Percentiles rank a stretch among this genome's conserved stretches.
Conservation (phyloP, 2,329 filamentous ascomycete species). For the Epichloe scottii region DNA sequence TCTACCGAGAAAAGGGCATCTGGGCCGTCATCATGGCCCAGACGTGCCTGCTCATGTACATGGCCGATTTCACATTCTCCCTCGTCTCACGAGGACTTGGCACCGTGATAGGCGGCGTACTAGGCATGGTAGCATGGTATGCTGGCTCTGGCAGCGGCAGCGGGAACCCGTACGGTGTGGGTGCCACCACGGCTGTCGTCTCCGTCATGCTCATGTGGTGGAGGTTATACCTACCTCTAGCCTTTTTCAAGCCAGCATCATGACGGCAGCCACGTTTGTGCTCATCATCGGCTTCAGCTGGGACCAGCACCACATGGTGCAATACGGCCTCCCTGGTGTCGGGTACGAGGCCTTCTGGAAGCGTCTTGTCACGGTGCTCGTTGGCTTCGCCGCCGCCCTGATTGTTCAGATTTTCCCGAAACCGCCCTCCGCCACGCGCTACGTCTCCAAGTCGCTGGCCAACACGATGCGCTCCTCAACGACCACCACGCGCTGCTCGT, state of each 20-base stretch:
- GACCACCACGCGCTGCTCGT: conserved; percentile 37
- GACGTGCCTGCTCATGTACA: conserved; percentile 33
- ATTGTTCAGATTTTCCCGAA: conserved; percentile 34
- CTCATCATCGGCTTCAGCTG: conserved; percentile 35
- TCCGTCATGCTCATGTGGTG: conserved; percentile 22
- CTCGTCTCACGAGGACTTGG: conserved; percentile 27
- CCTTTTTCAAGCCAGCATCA: conserved; percentile 18
- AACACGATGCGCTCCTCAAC: conserved; percentile 28
- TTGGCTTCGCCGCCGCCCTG: conserved; percentile 29
- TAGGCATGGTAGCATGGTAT: conserved; percentile 38
- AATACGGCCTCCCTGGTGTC: conserved; percentile 32
- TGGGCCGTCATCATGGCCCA: conserved; percentile 41
- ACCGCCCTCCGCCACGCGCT: conserved; percentile 31
- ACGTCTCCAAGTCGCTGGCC: conserved; percentile 32
- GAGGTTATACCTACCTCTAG: conserved; percentile 20
- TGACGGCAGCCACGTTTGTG: conserved; percentile 25
- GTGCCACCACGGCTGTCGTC: conserved; percentile 29
- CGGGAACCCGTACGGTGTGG: conserved; percentile 38
- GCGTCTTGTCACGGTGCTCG: conserved; percentile 28
- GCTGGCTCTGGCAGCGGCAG: conserved; percentile 33
- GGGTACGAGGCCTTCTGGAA: conserved; percentile 38
- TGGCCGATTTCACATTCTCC: conserved; percentile 37
- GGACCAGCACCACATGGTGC: conserved; percentile 26
- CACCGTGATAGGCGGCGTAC: conserved; percentile 32
- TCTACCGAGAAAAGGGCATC: conserved; percentile 37